These are phyloP conservation scores for Tylopilus balloui DNA, from an alignment of 768 basidiomycete genomes.

Conservation along the genomic window DNA sequence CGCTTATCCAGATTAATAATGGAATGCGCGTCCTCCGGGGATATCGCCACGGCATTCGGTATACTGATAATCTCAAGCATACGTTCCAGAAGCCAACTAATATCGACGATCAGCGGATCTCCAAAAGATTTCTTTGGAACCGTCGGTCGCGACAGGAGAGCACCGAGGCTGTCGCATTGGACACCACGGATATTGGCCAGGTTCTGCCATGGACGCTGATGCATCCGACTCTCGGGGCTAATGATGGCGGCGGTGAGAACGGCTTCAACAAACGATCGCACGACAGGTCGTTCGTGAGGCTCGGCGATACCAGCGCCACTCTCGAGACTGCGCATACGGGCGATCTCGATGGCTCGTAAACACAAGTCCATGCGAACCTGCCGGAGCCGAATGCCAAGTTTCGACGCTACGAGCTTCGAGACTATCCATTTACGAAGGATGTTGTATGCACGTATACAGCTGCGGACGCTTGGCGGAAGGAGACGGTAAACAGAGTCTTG, in stretches of 20 bases:
- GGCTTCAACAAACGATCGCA: slow-evolving; percentile 78
- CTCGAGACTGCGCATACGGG: slow-evolving; percentile 57
- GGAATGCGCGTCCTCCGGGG: slow-evolving; percentile 47
- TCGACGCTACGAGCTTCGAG: slow-evolving; percentile 59
- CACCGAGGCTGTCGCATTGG: slow-evolving; percentile 55
- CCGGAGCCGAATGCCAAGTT: slow-evolving; percentile 57
- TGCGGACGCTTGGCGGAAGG: slow-evolving; percentile 70
- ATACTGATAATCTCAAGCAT: slow-evolving; percentile 74
- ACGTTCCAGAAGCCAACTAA: slow-evolving; percentile 80
- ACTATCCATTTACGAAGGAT: slow-evolving; percentile 79
- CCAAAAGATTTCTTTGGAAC: slow-evolving; percentile 41
- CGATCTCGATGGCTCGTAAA: slow-evolving; percentile 69
- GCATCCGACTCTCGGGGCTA: slow-evolving; percentile 75
- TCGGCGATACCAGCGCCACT: slow-evolving; percentile 31
- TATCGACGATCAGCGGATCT: slow-evolving; percentile 62
- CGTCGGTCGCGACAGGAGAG: slow-evolving; percentile 51
- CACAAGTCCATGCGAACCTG: slow-evolving; percentile 72
- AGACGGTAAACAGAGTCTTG: slow-evolving; percentile 71
- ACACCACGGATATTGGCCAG: slow-evolving; percentile 61
- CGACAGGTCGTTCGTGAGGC: slow-evolving; percentile 53
- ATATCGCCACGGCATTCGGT: slow-evolving; percentile 61
- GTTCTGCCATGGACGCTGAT: slow-evolving; percentile 73
- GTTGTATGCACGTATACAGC: slow-evolving; percentile 70
- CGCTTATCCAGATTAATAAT: slow-evolving; percentile 82
- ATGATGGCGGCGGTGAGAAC: slow-evolving; percentile 70